phyloP scores from a whole-genome alignment of 768 basidiomycete species.

The Leucosporidium creatinivorum region DNA sequence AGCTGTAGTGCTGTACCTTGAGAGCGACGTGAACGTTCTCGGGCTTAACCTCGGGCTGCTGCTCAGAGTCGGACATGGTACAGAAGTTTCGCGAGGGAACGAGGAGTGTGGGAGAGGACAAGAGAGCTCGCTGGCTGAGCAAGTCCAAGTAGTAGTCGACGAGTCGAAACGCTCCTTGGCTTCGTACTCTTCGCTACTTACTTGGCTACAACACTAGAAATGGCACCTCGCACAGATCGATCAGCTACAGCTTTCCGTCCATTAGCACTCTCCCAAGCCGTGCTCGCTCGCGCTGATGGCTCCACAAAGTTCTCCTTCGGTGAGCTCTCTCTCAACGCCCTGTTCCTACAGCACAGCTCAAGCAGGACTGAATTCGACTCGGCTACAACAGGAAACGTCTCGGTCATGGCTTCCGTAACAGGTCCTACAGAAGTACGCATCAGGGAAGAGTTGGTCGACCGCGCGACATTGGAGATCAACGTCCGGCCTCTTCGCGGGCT shows the following conservation, averaged over 20 bases:
- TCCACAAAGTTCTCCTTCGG: conserved; percentile 43
- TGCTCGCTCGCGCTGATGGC: conserved; percentile 44
- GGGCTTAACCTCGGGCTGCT: conserved; percentile 10
- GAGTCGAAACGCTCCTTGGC: too few relatives aligned
- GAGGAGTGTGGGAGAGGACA: too few relatives aligned
- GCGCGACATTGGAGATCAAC: conserved; percentile 43
- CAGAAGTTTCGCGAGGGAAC: too few relatives aligned
- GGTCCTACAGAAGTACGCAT: conserved; percentile 45
- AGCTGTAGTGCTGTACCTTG: conserved; percentile 10
- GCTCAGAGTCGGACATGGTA: not conserved
- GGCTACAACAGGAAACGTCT: conserved; percentile 36
- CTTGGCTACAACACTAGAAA: too few relatives aligned
- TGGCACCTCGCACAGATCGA: conserved; percentile 12
- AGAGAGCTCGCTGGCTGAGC: too few relatives aligned
- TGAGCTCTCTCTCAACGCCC: conserved; percentile 12
- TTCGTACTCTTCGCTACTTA: too few relatives aligned
- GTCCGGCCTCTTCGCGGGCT: conserved; percentile 43
- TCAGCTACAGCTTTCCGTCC: conserved; percentile 33
- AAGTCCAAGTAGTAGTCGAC: too few relatives aligned
- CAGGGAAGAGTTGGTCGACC: conserved; percentile 43
- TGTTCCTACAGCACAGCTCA: not conserved
- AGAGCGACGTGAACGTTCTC: conserved; percentile 23
- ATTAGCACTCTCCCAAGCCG: conserved; percentile 36
- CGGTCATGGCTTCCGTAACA: conserved; percentile 41
- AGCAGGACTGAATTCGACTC: not conserved